Evolutionary conservation across 257 asterid genomes (phyloP).

Genomic region (Solanum lycopersicoides): DNA sequence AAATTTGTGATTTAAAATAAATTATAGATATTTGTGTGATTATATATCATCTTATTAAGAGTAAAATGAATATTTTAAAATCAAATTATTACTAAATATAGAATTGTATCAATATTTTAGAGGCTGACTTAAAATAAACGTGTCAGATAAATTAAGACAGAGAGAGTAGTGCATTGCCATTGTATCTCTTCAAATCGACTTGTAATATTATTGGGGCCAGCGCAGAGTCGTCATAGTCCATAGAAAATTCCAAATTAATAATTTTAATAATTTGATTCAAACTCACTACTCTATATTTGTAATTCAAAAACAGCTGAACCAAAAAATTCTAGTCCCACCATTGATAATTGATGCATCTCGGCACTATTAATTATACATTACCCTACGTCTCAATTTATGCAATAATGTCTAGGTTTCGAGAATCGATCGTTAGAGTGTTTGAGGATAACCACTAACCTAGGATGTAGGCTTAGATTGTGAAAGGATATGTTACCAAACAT

Average conservation of each 20-base stretch:
- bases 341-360: not conserved
- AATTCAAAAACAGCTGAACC: not conserved
- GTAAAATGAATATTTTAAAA: no score
- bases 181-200: not conserved
- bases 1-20: no score
- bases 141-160: no score
- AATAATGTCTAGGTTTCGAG: not conserved
- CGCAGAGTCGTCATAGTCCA: not conserved
- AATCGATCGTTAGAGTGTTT: not conserved
- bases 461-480: not conserved
- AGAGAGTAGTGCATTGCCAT: not conserved
- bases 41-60: no score
- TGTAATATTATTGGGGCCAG: not conserved
- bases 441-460: not conserved
- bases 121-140: no score
- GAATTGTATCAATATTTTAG: no score
- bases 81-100: no score
- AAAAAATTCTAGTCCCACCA: not conserved
- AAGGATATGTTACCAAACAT: not conserved
- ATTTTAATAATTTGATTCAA: not conserved
- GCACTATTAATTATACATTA: not conserved
- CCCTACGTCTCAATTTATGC: not conserved
- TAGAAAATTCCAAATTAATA: no score
- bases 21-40: no score
- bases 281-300: not conserved